These are phyloP conservation scores for Botrytis hyacinthi DNA, from an alignment of 2,329 filamentous ascomycete species.

Conservation along the genomic window DNA sequence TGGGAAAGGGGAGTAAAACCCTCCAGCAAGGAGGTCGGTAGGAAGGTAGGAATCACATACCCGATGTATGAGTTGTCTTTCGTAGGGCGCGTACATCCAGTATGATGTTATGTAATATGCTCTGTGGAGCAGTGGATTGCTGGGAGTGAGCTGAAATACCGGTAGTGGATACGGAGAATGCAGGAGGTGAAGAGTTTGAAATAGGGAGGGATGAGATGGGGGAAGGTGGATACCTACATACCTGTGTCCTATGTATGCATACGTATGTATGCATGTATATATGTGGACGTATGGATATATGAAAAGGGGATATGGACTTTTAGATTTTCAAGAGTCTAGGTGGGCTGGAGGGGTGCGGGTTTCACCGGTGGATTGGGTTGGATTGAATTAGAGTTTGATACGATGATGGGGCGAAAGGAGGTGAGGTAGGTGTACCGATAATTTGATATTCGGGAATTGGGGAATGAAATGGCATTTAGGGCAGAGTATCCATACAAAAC, in stretches of 20 bases:
- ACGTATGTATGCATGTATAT: neutral
- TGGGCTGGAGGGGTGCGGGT: neutral
- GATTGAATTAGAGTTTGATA: neutral
- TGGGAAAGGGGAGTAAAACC: neutral
- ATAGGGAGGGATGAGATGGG: neutral
- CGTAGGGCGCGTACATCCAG: neutral
- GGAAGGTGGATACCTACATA: neutral
- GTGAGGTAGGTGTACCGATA: neutral
- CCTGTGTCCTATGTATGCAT: neutral
- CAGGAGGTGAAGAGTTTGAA: neutral
- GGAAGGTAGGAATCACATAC: neutral
- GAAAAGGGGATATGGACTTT: neutral
- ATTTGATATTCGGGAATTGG: neutral
- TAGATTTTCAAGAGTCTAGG: neutral
- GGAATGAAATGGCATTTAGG: neutral
- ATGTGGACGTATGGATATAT: neutral
- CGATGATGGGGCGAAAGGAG: neutral
- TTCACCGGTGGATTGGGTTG: neutral
- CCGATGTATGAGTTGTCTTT: neutral
- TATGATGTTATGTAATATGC: neutral
- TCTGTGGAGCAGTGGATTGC: neutral
- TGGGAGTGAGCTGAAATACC: neutral
- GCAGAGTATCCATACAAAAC: neutral
- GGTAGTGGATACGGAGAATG: neutral
- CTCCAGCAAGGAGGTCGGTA: neutral